Conservation (phyloP, 768 basidiomycete species). For the Lentinula aciculospora region DNA sequence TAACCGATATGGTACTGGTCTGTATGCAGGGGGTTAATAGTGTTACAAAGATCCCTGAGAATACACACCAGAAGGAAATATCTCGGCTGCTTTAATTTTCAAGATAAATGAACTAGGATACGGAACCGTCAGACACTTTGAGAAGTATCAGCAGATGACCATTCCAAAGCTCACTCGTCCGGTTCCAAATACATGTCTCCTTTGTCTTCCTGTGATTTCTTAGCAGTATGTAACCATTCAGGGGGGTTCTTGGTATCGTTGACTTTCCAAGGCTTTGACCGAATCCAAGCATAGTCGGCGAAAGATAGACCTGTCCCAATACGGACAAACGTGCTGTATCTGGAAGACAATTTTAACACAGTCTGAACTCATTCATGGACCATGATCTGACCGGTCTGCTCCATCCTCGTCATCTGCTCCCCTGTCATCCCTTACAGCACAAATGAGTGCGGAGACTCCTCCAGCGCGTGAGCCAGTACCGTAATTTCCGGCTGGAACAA, state of each 20-base stretch:
- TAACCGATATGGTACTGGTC: constrained; percentile 82
- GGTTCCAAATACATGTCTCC: constrained; percentile 91
- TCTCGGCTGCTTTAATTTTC: constrained; percentile 91
- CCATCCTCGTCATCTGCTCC: constrained; percentile 48
- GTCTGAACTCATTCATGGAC: background rate
- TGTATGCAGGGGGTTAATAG: constrained; percentile 16
- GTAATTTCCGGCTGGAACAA: constrained; percentile 69
- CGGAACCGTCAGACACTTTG: background rate
- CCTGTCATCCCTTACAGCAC: constrained; percentile 81
- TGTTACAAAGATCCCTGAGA: background rate
- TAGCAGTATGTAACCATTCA: constrained; percentile 57
- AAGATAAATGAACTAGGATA: constrained; percentile 80
- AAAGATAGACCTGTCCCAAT: constrained; percentile 88
- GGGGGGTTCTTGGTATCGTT: constrained; percentile 77
- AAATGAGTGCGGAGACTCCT: constrained; percentile 84
- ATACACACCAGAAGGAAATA: constrained; percentile 60
- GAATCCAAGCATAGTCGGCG: constrained; percentile 82
- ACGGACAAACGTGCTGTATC: constrained; percentile 84
- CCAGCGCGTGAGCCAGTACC: constrained; percentile 84
- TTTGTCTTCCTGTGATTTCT: constrained; percentile 65
- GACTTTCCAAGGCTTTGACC: constrained; percentile 74
- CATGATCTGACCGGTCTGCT: constrained; percentile 42
- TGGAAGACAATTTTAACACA: constrained; percentile 21
- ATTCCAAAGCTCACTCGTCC: constrained; percentile 56
- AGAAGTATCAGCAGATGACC: background rate